Evolutionary conservation across 2,329 filamentous ascomycete genomes (phyloP).

Genomic region (Pseudopithomyces chartarum): DNA sequence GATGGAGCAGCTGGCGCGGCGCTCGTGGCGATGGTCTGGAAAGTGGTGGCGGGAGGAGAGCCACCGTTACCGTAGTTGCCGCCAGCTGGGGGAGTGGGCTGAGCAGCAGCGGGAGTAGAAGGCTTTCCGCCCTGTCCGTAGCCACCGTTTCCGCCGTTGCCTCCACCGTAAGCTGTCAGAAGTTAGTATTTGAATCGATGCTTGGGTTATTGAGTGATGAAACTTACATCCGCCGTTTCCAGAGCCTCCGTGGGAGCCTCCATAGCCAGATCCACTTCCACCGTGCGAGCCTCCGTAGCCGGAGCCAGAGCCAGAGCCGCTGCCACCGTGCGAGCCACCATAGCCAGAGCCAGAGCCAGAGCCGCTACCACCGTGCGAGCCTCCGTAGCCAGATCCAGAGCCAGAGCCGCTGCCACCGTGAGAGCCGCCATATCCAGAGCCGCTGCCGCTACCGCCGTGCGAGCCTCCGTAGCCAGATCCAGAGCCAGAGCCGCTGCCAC

Average conservation of each 20-base stretch:
- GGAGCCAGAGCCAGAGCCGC: background rate
- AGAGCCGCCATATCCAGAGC: background rate
- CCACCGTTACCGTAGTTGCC: background rate
- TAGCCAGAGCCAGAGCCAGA: background rate
- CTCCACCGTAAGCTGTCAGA: background rate
- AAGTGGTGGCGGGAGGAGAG: background rate
- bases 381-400: background rate
- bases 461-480: background rate
- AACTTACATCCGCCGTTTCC: background rate
- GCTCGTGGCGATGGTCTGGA: constrained; percentile 1
- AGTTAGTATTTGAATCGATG: background rate
- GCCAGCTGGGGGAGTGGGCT: constrained; percentile 1
- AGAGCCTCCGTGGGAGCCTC: background rate
- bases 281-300: background rate
- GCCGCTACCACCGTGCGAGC: background rate
- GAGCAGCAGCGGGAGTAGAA: background rate
- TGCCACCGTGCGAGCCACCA: background rate
- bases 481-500: background rate
- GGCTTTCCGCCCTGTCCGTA: background rate
- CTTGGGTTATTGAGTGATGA: background rate
- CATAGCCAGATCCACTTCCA: background rate
- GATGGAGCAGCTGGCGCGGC: background rate
- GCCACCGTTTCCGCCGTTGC: background rate
- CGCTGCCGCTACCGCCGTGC: background rate
- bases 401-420: background rate